A percentile compares a stretch with the other conserved stretches of the same genome.
These are phyloP conservation scores for Astrothelium macrocarpum DNA, from an alignment of 495 filamentous ascomycete species.

Conservation along the genomic window DNA sequence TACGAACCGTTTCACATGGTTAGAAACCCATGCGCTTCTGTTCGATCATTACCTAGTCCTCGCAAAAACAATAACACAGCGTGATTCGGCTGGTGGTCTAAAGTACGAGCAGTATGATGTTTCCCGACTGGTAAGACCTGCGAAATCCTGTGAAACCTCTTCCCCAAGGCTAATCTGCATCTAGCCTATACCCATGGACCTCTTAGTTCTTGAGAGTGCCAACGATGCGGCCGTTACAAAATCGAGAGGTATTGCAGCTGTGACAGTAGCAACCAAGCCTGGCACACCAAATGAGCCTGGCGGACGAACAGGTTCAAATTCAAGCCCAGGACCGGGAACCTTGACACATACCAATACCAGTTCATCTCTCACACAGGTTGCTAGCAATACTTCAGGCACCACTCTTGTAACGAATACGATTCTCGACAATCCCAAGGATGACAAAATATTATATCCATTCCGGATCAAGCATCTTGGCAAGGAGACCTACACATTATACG, in stretches of 20 bases:
- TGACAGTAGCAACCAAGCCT: conserved; percentile 46
- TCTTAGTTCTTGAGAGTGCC: conserved; percentile 81
- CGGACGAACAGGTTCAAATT: conserved; percentile 43
- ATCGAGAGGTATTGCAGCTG: conserved; percentile 67
- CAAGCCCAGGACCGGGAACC: conserved; percentile 45
- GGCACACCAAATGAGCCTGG: conserved; percentile 31
- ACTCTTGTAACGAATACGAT: conserved; percentile 43
- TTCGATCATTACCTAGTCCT: conserved; percentile 96
- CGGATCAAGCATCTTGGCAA: conserved; percentile 93
- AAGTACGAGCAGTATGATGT: conserved; percentile 90
- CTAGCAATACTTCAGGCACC: conserved; percentile 34
- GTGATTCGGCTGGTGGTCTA: conserved; percentile 52
- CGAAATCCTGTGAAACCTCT: not conserved
- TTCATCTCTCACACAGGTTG: conserved; percentile 42
- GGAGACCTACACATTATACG: conserved; percentile 80
- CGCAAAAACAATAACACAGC: conserved; percentile 63
- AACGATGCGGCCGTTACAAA: conserved; percentile 86
- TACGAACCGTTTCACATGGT: conserved; percentile 75
- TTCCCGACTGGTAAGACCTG: conserved; percentile 63
- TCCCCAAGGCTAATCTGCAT: not conserved
- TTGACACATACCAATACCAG: conserved; percentile 59
- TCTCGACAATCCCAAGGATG: conserved; percentile 51
- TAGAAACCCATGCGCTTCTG: conserved; percentile 84
- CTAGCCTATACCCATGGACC: conserved; percentile 91
- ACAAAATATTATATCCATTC: conserved; percentile 87